Evolutionary conservation across 202 grass and related monocot genomes (phyloP), one percentile per base, ranked within the genome.

Genomic region (Carex sylvatica): DNA sequence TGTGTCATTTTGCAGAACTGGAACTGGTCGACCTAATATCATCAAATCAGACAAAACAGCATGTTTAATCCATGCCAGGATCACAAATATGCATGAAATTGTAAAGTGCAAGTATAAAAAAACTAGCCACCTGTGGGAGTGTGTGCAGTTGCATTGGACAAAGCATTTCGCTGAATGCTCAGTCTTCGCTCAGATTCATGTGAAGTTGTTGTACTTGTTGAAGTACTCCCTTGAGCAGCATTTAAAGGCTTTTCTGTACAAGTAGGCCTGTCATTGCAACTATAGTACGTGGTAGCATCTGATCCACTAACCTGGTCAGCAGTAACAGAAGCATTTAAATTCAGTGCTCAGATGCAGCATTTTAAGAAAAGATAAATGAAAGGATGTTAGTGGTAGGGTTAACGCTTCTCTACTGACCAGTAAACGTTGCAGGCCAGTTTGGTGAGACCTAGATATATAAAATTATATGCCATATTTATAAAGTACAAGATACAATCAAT

Each of bases 231-330:
- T 53, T 84, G 79, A 84, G 76, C 40, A 85, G 49, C 68, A 35
- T 62, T 80, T 62, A 73, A 59, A 85, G 69, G 52, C 2, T 81
- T 87, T 51, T 90, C 83, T 36, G 78, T 52, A 46, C 42, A 62
- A 14, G 74, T 26, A 70, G 76, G 58, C 63, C 74, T 78, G 23
- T 85, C 86, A 5, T 86, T 66, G 61, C 84, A 91, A 62, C 87
- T 87, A 67, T 85, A 82, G 64, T 82, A 88, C 7, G 65, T 9
- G 53, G 53, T 85, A 80, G 70, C 81, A 85, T 97, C 91, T 83
- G 85, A 79, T 44, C 58, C 85, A 83, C 84, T 86, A 11, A 78
- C 93, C 93, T 97, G 83, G 16, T 52, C 8, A 77, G 26, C 6
- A 58, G 28, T n/a, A 58, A 77, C 9, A 33, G 15, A 58, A 59